A percentile compares a stretch with the other conserved stretches of the same genome.
Evolutionary conservation across 345 rosid species (phyloP).

Genomic region (Conringia planisiliqua): DNA sequence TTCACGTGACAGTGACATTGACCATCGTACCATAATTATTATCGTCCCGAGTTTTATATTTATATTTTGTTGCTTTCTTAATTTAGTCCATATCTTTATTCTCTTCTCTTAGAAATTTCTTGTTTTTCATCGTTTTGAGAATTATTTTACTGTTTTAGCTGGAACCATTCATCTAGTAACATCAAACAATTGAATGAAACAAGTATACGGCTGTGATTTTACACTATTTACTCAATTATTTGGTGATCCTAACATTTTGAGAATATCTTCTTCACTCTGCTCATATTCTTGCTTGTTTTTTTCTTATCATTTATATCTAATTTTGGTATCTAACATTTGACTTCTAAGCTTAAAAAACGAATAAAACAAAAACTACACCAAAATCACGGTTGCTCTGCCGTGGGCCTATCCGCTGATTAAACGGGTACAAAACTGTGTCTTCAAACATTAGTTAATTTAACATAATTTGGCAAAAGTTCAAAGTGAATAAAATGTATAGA

Average conservation of each 20-base stretch:
- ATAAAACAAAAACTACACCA: background rate
- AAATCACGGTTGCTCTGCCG: background rate
- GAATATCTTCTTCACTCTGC: background rate
- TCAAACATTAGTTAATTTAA: background rate
- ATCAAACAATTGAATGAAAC: background rate
- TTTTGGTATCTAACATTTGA: background rate
- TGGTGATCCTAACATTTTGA: background rate
- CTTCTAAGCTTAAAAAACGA: background rate
- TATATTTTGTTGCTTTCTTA: background rate
- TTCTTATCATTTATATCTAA: background rate
- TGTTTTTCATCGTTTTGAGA: background rate
- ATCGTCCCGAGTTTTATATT: background rate
- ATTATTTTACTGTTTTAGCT: background rate
- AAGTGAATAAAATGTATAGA: background rate
- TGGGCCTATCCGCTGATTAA: background rate
- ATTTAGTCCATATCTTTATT: background rate
- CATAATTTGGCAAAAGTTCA: background rate
- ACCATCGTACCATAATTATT: slow-evolving; percentile 16
- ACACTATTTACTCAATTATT: background rate
- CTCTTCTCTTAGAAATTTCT: background rate
- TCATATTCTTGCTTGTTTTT: background rate
- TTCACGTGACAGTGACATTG: slow-evolving; percentile 41
- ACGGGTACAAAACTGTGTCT: background rate
- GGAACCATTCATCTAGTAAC: background rate
- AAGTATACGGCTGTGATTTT: background rate